Base-by-base conservation (phyloP, 192 early-diverging fungal species). In the Backusella westeae region DNA sequence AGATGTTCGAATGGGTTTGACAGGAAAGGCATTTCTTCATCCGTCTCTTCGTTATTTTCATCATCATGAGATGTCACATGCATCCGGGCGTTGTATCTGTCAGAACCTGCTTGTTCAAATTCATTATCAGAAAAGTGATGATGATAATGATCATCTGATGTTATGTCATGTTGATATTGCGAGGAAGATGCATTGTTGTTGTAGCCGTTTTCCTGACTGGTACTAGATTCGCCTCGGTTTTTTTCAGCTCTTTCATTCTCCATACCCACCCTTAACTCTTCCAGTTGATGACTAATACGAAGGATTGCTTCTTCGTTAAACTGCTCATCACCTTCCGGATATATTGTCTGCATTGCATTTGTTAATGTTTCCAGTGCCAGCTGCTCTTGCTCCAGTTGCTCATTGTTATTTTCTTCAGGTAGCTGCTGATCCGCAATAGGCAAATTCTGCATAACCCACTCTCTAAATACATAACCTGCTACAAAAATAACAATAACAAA, bases 391-490 rank as follows among this genome's bases (percentile, higher is more conserved):
- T 26, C 39, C 9, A 75, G 32, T 52, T 49, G 42, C 5, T 68
- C 34, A 44, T 68, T 34, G 32, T 78, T 32, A 71, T 67, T 69
- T 49, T 69, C 67, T 46, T 69, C 26, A 41, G 41, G 21, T 29
- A 34, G 67, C 23, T 68, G 67, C 35, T 71, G 59, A 23, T 80
- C 84, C 0, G 69, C 39, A 63, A 63, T 63, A 26, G 84, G 89
- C 6, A 91, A 88, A 69, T 94, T 91, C 65, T 92, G 87, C 15
- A 92, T 82, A 35, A 97, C 90, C 90, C 96, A 97, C 80, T 99
- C 97, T 29, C 93, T 92, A 74, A 99, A 84, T 42, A 94, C 87
- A 74, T 96, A 92, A 26, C 94, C 85, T 2, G 88, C 86, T n/a
- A 97, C 85, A 72, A 93, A 96, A 7, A 93, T 82, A 36, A 97